A percentile compares a stretch with the other conserved stretches of the same genome.
Evolutionary conservation across 306 rosid species (phyloP).

Genomic region (Heteromeles arbutifolia): DNA sequence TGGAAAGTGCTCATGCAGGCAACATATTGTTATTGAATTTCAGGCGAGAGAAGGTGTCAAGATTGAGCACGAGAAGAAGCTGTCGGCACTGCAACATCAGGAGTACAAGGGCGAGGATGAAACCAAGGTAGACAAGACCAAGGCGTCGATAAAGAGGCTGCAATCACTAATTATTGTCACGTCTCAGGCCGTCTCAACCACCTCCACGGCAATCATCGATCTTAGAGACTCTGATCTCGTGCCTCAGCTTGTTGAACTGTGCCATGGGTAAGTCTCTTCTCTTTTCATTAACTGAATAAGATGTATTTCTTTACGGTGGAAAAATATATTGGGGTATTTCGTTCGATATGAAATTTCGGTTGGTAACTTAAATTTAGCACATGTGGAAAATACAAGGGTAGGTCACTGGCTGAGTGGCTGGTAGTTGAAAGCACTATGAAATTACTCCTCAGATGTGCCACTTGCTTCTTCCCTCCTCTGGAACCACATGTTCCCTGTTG

Average conservation of each 20-base stretch:
- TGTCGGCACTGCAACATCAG: conserved; percentile 70
- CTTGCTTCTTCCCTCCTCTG: conserved; percentile 40
- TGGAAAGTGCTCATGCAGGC: conserved; percentile 25
- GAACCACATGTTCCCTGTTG: conserved; percentile 46
- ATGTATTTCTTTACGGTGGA: not conserved
- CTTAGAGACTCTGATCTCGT: conserved; percentile 88
- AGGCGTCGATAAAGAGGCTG: conserved; percentile 72
- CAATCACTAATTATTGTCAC: conserved; percentile 85
- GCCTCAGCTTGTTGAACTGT: conserved; percentile 88
- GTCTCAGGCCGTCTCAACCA: conserved; percentile 93
- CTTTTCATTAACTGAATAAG: not conserved
- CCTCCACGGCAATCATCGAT: conserved; percentile 71
- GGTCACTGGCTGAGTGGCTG: conserved; percentile 1
- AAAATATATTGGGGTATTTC: not conserved
- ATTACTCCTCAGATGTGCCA: conserved; percentile 20
- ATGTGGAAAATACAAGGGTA: conserved; percentile 14
- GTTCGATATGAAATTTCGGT: not conserved
- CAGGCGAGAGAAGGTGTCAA: conserved; percentile 89
- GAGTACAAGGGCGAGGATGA: conserved; percentile 93
- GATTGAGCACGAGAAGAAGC: conserved; percentile 87
- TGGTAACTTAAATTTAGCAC: not conserved
- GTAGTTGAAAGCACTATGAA: conserved; percentile 50
- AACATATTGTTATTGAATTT: conserved; percentile 22
- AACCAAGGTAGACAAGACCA: conserved; percentile 82
- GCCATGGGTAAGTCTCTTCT: conserved; percentile 69